phyloP scores from a whole-genome alignment of 345 rosid species.

The Ceriops tagal region DNA sequence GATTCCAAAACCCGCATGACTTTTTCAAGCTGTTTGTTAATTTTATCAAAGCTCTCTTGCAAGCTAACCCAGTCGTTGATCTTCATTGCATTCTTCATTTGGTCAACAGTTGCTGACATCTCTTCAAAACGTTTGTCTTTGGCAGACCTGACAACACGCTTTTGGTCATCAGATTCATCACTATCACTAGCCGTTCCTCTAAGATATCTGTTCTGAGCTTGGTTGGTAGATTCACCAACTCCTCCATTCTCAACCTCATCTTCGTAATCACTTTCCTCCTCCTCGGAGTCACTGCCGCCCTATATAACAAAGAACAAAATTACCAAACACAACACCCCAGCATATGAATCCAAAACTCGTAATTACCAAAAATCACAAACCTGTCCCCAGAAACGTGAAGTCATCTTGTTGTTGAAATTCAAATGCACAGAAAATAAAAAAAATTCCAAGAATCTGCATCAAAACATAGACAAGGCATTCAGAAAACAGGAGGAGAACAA shows the following conservation, averaged over 20 bases:
- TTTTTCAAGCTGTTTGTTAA: conserved; percentile 93
- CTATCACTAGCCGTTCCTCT: conserved; percentile 55
- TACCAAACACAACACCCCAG: neutral
- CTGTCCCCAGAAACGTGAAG: conserved; percentile 66
- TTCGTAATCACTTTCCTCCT: conserved; percentile 47
- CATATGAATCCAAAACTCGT: neutral
- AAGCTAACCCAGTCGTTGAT: conserved; percentile 94
- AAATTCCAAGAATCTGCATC: conserved; percentile 16
- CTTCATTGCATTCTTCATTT: conserved; percentile 91
- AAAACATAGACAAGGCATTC: neutral
- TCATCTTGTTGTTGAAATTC: conserved; percentile 33
- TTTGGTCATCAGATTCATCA: conserved; percentile 60
- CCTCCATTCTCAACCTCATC: conserved; percentile 43
- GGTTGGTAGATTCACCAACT: conserved; percentile 30
- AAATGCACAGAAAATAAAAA: neutral
- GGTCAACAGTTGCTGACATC: conserved; percentile 65
- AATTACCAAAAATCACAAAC: conserved; percentile 31
- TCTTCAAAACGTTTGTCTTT: conserved; percentile 92
- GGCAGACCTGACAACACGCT: conserved; percentile 74
- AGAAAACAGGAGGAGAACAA: neutral
- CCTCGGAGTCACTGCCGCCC: conserved; percentile 76
- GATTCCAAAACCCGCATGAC: conserved; percentile 82
- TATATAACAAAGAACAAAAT: conserved; percentile 9
- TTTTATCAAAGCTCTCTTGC: conserved; percentile 81
- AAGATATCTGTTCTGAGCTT: conserved; percentile 50